These are phyloP conservation scores for Rickenella mellea DNA, from an alignment of 768 basidiomycete species.

Conservation along the genomic window DNA sequence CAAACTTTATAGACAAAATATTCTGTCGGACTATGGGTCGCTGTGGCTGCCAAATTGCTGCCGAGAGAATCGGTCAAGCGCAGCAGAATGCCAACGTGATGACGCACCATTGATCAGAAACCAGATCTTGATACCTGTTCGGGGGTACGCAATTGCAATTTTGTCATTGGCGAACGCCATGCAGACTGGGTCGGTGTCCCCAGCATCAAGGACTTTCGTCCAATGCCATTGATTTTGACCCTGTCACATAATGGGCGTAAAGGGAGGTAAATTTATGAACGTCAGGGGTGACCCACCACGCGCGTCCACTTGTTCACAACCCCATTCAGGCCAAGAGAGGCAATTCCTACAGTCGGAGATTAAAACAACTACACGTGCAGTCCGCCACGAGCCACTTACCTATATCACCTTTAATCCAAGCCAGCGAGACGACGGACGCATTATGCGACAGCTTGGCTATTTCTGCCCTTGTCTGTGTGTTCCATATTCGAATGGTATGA, in stretches of 20 bases:
- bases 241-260: conserved; percentile 14
- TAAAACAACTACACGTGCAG: background rate
- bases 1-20: conserved; percentile 54
- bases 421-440: conserved; percentile 35
- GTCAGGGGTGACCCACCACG: conserved; percentile 29
- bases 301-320: conserved; percentile 50
- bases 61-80: conserved; percentile 3
- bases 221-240: conserved; percentile 45
- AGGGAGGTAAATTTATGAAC: background rate
- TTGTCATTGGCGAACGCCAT: conserved; percentile 47
- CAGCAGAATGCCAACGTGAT: background rate
- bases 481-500: conserved; percentile 56
- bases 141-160: conserved; percentile 54
- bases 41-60: conserved; percentile 57
- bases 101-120: conserved; percentile 43
- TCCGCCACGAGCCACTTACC: conserved; percentile 16
- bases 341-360: conserved; percentile 17
- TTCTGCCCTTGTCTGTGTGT: conserved; percentile 36
- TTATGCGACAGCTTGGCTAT: conserved; percentile 48
- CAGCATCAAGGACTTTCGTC: conserved; percentile 44
- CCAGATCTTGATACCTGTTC: conserved; percentile 58
- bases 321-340: conserved; percentile 51
- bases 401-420: conserved; percentile 51
- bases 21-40: conserved; percentile 56
- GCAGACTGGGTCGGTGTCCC: conserved; percentile 35